Base-by-base conservation (phyloP, 2,329 filamentous ascomycete species). In the Nemania serpens region DNA sequence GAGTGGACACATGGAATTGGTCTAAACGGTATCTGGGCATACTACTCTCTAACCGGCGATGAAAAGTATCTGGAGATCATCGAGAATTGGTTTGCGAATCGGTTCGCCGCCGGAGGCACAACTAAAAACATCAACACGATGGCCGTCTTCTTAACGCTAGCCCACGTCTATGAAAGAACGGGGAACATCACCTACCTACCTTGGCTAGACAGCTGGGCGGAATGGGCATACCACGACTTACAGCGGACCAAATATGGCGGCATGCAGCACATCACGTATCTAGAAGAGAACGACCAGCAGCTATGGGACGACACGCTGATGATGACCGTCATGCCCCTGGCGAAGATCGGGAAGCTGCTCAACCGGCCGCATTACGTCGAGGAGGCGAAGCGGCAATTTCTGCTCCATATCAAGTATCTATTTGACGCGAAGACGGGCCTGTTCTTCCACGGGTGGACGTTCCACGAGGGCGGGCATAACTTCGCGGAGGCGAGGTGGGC, bases 111-210 rank as follows among this genome's bases (percentile, higher is more conserved):
- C 57, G 88, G 89, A 18, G 87, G 84, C 68, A 93, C 91, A 3
- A 91, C 89, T 41, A 93, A 93, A 74, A 93, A 93, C 74, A 92
- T 92, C 81, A 93, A 92, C 78, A 93, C 91, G 15, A 92, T 93
- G 89, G 87, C 88, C 12, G 87, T 87, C 0, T 91, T 93, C 74
- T 77, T 93, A 18, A 91, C 90, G 0, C 81, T 93, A 0, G 90
- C 90, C 0, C 87, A 87, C 70, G 81, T 93, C n/a, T 93, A 93
- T 70, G 90, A 93, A 75, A 85, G 88, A 73, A 91, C 88, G 0
- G 77, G 82, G 9, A 88, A 91, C 69, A 79, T 82, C 64, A 86
- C 83, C 0, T 93, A 91, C 71, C 77, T 90, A 7, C 88, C 90
- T 0, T 93, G 90, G 90, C 79, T 94, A 5, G 91, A 94, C 69